Percentiles rank a stretch among this genome's conserved stretches.
Conservation (phyloP, 192 early-diverging fungal genomes). For the Thoreauomyces humboldtii region DNA sequence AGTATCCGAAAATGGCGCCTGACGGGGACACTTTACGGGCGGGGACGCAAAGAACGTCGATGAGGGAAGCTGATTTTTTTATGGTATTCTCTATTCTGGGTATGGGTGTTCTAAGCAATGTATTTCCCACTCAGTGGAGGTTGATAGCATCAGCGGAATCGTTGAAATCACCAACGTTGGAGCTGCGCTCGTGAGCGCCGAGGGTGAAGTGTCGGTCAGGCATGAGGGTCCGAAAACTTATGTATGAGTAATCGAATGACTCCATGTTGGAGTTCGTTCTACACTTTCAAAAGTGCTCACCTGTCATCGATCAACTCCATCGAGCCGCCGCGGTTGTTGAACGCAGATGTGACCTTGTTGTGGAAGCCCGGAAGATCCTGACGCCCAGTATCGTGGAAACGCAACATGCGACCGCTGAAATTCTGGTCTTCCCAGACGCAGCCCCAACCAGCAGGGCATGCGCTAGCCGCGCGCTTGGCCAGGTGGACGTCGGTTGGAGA, state of each 20-base stretch:
- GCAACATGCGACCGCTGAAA: constrained; percentile 1
- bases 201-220: background rate
- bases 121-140: too few relatives aligned
- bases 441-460: background rate
- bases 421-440: background rate
- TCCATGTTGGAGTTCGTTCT: background rate
- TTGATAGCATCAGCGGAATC: background rate
- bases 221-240: background rate
- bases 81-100: too few relatives aligned
- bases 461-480: background rate
- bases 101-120: too few relatives aligned
- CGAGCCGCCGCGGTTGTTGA: background rate
- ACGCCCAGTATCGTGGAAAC: background rate
- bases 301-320: background rate
- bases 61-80: too few relatives aligned
- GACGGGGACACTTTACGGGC: too few relatives aligned
- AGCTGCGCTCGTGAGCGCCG: background rate
- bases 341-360: constrained; percentile 4
- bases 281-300: background rate
- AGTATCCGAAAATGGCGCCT: too few relatives aligned
- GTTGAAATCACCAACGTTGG: constrained; percentile 6
- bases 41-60: too few relatives aligned
- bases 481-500: background rate
- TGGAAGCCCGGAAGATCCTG: constrained; percentile 5
- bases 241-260: background rate